Conservation (phyloP, 257 asterid species). For the Henckelia pumila region DNA sequence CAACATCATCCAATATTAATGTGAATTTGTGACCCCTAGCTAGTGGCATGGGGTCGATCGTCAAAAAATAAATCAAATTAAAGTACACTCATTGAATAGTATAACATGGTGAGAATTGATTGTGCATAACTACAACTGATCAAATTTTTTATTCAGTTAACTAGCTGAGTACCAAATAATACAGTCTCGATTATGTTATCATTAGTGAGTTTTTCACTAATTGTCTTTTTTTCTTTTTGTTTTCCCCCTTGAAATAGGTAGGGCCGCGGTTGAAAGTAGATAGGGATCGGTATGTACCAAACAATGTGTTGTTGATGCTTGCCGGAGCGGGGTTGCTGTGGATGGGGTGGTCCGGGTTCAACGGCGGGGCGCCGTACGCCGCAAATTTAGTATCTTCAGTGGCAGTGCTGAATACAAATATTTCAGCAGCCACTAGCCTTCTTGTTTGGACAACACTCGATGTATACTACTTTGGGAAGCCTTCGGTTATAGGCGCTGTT, state of each 20-base stretch:
- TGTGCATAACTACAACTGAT: too few species aligned
- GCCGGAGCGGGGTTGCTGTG: conserved; percentile 90
- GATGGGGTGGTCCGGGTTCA: conserved; percentile 99
- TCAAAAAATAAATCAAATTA: too few species aligned
- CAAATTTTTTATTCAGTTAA: too few species aligned
- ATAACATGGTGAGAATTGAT: too few species aligned
- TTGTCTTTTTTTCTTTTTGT: not conserved
- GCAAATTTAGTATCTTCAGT: conserved; percentile 71
- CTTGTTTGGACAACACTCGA: conserved; percentile 89
- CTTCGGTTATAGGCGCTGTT: conserved; percentile 84
- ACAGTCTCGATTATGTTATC: not conserved
- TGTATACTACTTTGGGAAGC: conserved; percentile 78
- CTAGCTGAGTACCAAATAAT: too few species aligned
- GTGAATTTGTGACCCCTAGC: too few species aligned
- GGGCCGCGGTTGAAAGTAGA: conserved; percentile 85
- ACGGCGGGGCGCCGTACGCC: conserved; percentile 89
- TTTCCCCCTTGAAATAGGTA: conserved; percentile 50
- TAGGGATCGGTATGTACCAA: conserved; percentile 83
- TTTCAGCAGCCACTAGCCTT: conserved; percentile 85
- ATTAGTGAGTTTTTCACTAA: not conserved
- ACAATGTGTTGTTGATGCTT: conserved; percentile 73
- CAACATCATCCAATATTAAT: too few species aligned
- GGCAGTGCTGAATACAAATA: conserved; percentile 71
- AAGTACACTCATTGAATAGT: too few species aligned
- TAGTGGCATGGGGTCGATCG: too few species aligned